Percentiles rank a stretch among this genome's conserved stretches.
Conservation (phyloP, 768 basidiomycete species). For the Boletus rubropictus region DNA sequence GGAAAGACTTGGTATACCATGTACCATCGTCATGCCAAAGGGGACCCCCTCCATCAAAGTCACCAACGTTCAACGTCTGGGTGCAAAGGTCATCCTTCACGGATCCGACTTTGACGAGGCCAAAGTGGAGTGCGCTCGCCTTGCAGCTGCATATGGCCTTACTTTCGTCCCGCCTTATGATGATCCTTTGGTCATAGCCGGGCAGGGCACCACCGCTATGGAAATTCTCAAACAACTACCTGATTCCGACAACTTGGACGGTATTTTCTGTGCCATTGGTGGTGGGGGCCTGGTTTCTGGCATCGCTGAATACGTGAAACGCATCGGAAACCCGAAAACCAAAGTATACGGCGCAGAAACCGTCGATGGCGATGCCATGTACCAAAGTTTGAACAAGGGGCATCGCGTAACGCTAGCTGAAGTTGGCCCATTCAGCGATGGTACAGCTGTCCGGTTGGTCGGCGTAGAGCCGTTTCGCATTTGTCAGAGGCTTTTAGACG, state of each 20-base stretch:
- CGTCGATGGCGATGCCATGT: conserved; percentile 91
- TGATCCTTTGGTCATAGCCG: conserved; percentile 93
- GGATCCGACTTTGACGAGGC: conserved; percentile 95
- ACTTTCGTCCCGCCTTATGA: conserved; percentile 96
- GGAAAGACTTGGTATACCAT: conserved; percentile 77
- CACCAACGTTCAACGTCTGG: conserved; percentile 87
- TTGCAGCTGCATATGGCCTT: conserved; percentile 70
- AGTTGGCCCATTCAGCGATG: conserved; percentile 95
- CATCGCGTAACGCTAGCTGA: conserved; percentile 79
- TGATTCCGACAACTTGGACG: conserved; percentile 70
- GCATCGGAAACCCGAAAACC: conserved; percentile 80
- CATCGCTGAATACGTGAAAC: conserved; percentile 85
- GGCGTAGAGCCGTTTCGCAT: conserved; percentile 94
- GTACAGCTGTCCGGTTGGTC: conserved; percentile 93
- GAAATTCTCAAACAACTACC: conserved; percentile 89
- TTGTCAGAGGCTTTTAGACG: conserved; percentile 79
- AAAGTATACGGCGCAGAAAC: conserved; percentile 92
- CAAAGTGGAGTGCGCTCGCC: conserved; percentile 86
- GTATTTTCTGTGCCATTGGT: conserved; percentile 86
- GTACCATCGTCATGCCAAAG: conserved; percentile 98
- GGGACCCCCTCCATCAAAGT: conserved; percentile 96
- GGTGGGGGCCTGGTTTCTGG: conserved; percentile 94
- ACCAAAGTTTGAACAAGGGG: conserved; percentile 70
- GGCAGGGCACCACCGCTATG: conserved; percentile 92
- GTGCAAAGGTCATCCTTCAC: conserved; percentile 90